A percentile compares a stretch with the other conserved stretches of the same genome.
These are phyloP conservation scores for Calonectria leucothoes DNA, from an alignment of 2,329 filamentous ascomycete species.

Conservation along the genomic window DNA sequence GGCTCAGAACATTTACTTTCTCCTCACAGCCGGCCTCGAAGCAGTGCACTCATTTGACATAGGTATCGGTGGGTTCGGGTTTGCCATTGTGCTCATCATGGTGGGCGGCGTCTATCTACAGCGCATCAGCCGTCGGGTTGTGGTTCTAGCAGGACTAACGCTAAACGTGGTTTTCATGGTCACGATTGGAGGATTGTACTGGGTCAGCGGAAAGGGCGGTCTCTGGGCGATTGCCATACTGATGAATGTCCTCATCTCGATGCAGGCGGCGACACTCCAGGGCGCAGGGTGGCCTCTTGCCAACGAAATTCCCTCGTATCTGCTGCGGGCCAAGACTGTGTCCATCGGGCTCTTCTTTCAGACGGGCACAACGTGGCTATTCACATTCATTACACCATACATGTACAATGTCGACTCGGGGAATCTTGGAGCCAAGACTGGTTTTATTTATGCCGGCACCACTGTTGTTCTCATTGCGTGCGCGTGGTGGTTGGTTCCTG, in stretches of 20 bases:
- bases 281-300: neutral
- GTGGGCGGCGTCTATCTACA: neutral
- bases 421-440: neutral
- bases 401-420: neutral
- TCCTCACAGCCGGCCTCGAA: neutral
- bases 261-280: neutral
- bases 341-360: neutral
- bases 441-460: neutral
- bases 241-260: neutral
- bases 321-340: neutral
- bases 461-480: neutral
- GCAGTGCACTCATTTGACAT: neutral
- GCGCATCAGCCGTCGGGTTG: neutral
- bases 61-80: neutral
- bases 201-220: neutral
- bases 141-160: neutral
- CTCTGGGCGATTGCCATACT: neutral
- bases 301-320: neutral
- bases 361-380: neutral
- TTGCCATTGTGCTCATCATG: neutral
- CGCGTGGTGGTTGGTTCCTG: neutral
- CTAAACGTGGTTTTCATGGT: neutral
- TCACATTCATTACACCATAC: neutral
- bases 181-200: neutral
- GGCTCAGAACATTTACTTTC: neutral